phyloP scores from a whole-genome alignment of 2,329 filamentous ascomycete genomes.

The Penicillium hordei region DNA sequence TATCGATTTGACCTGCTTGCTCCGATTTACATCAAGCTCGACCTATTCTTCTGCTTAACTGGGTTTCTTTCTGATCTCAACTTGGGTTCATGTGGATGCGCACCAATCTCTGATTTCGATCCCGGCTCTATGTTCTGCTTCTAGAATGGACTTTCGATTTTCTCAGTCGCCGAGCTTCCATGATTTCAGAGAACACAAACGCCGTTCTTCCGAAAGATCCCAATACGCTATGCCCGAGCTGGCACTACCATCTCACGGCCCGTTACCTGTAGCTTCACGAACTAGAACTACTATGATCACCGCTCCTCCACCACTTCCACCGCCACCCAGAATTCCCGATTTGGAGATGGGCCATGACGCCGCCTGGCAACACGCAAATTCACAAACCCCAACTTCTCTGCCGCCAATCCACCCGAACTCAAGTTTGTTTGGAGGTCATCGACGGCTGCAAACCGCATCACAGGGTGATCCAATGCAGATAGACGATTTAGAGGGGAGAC shows the following conservation, averaged over 20 bases:
- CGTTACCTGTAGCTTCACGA: conserved; percentile 64
- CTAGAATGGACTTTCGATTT: conserved; percentile 47
- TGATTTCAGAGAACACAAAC: conserved; percentile 38
- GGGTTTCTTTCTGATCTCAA: conserved; percentile 9
- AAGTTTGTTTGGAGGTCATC: conserved; percentile 50
- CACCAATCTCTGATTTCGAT: conserved; percentile 13
- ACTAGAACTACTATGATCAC: conserved; percentile 47
- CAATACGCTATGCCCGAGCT: conserved; percentile 44
- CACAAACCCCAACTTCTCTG: conserved; percentile 48
- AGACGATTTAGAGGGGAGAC: conserved; percentile 39
- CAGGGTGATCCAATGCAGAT: conserved; percentile 38
- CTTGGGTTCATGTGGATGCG: conserved; percentile 12
- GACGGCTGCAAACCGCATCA: conserved; percentile 35
- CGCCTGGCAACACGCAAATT: conserved; percentile 64
- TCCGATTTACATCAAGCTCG: conserved; percentile 10
- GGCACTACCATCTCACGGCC: conserved; percentile 47
- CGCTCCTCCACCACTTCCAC: conserved; percentile 64
- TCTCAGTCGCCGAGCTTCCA: conserved; percentile 44
- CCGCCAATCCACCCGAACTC: conserved; percentile 52
- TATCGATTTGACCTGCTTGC: conserved; percentile 20
- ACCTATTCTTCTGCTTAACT: conserved; percentile 11
- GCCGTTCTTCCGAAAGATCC: conserved; percentile 38
- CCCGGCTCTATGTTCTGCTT: conserved; percentile 18
- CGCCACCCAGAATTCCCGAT: conserved; percentile 61
- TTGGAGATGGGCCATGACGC: conserved; percentile 59